These are phyloP conservation scores for Ophiocordyceps camponoti-leonardi DNA, from an alignment of 2,329 filamentous ascomycete species.

Conservation along the genomic window DNA sequence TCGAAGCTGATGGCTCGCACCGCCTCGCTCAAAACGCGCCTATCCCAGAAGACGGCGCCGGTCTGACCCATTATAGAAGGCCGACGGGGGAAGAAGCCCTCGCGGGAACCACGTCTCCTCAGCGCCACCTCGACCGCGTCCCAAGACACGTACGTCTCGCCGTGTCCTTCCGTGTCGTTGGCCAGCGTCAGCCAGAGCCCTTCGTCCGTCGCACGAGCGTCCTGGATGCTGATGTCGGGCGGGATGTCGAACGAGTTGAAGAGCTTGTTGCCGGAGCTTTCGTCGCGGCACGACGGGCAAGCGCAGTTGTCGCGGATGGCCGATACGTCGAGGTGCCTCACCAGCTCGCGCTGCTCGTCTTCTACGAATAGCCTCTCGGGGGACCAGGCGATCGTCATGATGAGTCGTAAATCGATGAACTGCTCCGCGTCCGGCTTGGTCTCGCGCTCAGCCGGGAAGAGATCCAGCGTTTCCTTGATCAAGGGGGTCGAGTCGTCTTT, in stretches of 20 bases:
- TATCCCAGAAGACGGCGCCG: conserved; percentile 24
- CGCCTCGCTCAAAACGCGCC: conserved; percentile 15
- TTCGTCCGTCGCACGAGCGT: conserved; percentile 14
- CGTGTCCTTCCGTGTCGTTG: conserved; percentile 20
- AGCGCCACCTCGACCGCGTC: conserved; percentile 18
- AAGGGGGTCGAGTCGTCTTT: neutral
- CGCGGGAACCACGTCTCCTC: conserved; percentile 6
- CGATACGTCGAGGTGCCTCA: conserved; percentile 9
- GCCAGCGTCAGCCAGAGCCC: conserved; percentile 43
- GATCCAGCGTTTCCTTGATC: neutral
- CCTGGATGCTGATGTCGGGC: conserved; percentile 12
- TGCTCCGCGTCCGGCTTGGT: neutral
- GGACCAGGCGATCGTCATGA: conserved; percentile 10
- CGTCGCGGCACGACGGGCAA: conserved; percentile 34
- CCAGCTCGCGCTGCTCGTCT: conserved; percentile 6
- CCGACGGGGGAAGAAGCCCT: conserved; percentile 8
- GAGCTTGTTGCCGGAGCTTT: conserved; percentile 41
- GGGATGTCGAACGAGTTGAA: conserved; percentile 26
- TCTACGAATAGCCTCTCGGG: conserved; percentile 12
- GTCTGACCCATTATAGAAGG: conserved; percentile 13
- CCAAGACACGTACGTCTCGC: conserved; percentile 17
- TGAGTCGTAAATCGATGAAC: neutral
- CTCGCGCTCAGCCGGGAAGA: neutral
- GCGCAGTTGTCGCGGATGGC: conserved; percentile 36
- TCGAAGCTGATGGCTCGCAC: conserved; percentile 47